Evolutionary conservation across 2,329 filamentous ascomycete genomes (phyloP), one percentile per base, ranked within the genome.

Genomic region (Talaromyces sp.): DNA sequence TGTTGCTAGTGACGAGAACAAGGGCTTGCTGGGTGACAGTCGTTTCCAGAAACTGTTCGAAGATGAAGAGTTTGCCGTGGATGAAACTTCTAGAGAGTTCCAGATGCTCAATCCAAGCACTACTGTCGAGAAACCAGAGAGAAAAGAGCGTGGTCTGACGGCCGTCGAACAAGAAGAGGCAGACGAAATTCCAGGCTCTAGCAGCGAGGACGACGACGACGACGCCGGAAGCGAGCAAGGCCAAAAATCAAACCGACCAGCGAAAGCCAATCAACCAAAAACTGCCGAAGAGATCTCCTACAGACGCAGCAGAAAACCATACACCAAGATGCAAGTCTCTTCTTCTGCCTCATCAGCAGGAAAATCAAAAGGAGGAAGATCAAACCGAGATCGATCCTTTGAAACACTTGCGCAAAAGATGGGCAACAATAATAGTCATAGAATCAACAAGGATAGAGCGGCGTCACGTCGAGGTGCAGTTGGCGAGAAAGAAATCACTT

Each of bases 1-100:
- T 10, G 46, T n/a, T n/a, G n/a, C n/a, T n/a, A n/a, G 61, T 15
- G 22, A 28, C 19, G 11, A 70, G 46, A 78, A 80, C 63, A 84
- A 81, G 62, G 87, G 85, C 60, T 76, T 96, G 36, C 84, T 99
- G 56, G 84, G 84, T 60, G 94, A 99, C 72, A 81, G 86, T 53
- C 92, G 94, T 78, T 97, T 99, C 81, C 83, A 83, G 64, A 85
- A 86, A 65, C 77, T 99, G 61, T 99, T 97, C 77, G 87, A 97
- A 69, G 91, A 97, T 71, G 88, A 92, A 66, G 92, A 96, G 58
- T 97, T 96, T 73, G 84, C 84, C 66, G 89, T 99, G 60, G 93
- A 99, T 72, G 94, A 99, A 76, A 87, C 78, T 39, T 95, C 88
- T 63, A 82, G 85, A 67, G 93, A 97, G 72, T 99, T 96, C 79